Base-by-base conservation (phyloP, 768 basidiomycete species). In the Boletus reticulatus region DNA sequence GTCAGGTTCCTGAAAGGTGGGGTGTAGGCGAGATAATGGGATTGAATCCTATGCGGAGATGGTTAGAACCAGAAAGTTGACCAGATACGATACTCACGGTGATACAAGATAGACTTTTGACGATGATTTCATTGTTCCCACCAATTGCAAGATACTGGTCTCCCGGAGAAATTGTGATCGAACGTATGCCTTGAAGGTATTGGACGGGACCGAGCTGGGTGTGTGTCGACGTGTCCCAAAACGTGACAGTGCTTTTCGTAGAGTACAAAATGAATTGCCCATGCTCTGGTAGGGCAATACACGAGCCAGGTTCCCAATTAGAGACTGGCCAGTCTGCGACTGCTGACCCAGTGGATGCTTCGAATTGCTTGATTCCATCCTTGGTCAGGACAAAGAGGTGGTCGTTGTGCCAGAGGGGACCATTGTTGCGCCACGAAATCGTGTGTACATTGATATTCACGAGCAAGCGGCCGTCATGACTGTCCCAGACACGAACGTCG, bases 371-470 rank as follows among this genome's bases (percentile, higher is more conserved):
- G 32, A 57, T 53, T 36, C 19, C n/a, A 9, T n/a, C 3, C 0
- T 17, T 8, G 8, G 52, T 41, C 10, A 51, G 5, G 13, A 53
- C 29, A 4, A 55, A 31, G 22, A 61, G 37, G 2, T 59, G 27
- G 11, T 45, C 8, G 19, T 24, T 32, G 3, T 7, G 42, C 59
- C 59, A 60, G 17, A 46, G 11, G 6, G 62, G 55, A 43, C 56
- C 50, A 1, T 29, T 3, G 36, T 56, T 60, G 38, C 5, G 16
- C 1, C 0, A 4, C 1, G 32, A 31, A 19, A 19, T 14, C 0
- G 55, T 43, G 6, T 9, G 0, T 3, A 43, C 17, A 1, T 2
- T 4, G 10, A 58, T 42, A 2, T 47, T 34, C 4, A 44, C 8
- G 12, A 60, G 52, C 34, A 53, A 14, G n/a, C 19, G 14, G 6